Evolutionary conservation across 2,329 filamentous ascomycete species (phyloP).

Genomic region (Ustilaginoidea virens): DNA sequence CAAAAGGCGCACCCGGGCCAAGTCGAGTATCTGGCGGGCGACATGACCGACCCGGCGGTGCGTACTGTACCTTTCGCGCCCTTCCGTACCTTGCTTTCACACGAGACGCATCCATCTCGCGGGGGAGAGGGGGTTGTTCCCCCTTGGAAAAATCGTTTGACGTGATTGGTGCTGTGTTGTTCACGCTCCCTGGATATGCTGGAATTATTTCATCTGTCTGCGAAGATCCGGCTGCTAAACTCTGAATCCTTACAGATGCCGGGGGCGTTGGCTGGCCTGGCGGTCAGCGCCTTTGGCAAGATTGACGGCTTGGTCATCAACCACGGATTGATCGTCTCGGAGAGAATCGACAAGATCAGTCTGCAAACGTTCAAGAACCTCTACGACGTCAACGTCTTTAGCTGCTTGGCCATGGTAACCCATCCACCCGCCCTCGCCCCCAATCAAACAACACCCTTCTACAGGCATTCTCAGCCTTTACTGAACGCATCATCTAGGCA

Average conservation of each 20-base stretch:
- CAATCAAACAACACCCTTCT: no score
- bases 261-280: constrained; percentile 46
- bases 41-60: constrained; percentile 38
- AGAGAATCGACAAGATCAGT: constrained; percentile 53
- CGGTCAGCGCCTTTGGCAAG: constrained; percentile 50
- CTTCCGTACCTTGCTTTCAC: not conserved
- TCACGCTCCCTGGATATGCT: no score
- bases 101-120: no score
- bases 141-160: no score
- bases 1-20: constrained; percentile 35
- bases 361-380: constrained; percentile 57
- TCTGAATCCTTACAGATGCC: constrained; percentile 27
- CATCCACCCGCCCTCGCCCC: no score
- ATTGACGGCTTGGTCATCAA: constrained; percentile 80
- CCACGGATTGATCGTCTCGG: constrained; percentile 67
- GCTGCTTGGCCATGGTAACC: constrained; percentile 59
- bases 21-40: constrained; percentile 40
- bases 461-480: not conserved
- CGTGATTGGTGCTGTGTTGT: no score
- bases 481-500: constrained; percentile 30
- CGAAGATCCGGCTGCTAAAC: not conserved
- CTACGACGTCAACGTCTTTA: constrained; percentile 82
- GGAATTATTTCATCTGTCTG: not conserved
- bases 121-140: no score
- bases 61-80: constrained; percentile 5